Percentiles rank a stretch among this genome's conserved stretches.
phyloP scores from a whole-genome alignment of 305 asterid genomes.

The Fraxinus sp. region DNA sequence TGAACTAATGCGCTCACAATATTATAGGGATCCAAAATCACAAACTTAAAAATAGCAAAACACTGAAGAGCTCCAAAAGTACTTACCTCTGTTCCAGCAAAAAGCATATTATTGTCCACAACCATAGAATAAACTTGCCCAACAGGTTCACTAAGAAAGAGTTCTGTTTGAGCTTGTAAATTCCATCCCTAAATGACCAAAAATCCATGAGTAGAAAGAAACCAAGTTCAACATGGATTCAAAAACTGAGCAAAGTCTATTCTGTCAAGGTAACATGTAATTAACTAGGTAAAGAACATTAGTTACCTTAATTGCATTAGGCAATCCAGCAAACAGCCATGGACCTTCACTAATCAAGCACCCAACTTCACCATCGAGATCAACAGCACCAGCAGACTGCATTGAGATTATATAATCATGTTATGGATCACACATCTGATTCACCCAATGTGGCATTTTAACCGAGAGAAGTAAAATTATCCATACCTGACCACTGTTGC shows the following conservation, averaged over 20 bases:
- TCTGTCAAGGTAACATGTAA: neutral
- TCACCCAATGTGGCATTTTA: neutral
- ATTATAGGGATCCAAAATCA: neutral
- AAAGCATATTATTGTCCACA: constrained; percentile 36
- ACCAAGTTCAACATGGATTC: neutral
- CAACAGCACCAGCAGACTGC: constrained; percentile 37
- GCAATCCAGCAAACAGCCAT: constrained; percentile 59
- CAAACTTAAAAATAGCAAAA: neutral
- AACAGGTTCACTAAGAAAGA: constrained; percentile 35
- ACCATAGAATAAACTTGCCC: constrained; percentile 50
- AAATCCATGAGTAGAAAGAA: neutral
- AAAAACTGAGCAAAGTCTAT: neutral
- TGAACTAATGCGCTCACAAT: neutral
- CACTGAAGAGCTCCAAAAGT: neutral
- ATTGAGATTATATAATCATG: neutral
- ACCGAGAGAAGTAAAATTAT: neutral
- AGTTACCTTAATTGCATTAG: constrained; percentile 45
- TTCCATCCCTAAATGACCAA: constrained; percentile 49
- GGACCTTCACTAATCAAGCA: constrained; percentile 54
- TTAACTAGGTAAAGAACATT: neutral
- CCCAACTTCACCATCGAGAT: constrained; percentile 33
- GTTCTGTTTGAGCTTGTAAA: constrained; percentile 35
- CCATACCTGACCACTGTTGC: constrained; percentile 56
- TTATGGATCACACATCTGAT: neutral
- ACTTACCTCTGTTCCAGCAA: constrained; percentile 64